A percentile compares a stretch with the other conserved stretches of the same genome.
These are phyloP conservation scores for Candida ulmi DNA, from an alignment of 805 yeast genomes.

Conservation along the genomic window DNA sequence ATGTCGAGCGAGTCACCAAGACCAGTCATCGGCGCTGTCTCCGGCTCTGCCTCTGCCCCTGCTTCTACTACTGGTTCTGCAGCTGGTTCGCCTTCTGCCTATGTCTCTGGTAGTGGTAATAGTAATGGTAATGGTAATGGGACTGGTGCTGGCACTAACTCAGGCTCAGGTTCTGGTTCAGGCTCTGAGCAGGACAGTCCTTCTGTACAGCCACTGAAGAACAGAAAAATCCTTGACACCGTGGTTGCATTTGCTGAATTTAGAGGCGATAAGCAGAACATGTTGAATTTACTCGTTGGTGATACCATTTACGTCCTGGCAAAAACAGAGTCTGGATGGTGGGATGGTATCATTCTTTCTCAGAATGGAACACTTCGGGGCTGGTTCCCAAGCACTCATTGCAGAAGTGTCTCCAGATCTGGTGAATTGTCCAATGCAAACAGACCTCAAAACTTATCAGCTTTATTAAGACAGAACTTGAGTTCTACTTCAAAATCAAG, in stretches of 20 bases:
- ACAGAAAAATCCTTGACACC: conserved; percentile 40
- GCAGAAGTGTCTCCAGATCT: conserved; percentile 25
- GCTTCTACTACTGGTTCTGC: too few relatives aligned
- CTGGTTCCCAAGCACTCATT: conserved; percentile 77
- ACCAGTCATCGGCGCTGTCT: too few relatives aligned
- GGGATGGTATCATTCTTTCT: conserved; percentile 64
- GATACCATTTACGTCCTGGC: conserved; percentile 67
- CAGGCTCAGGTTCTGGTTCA: too few relatives aligned
- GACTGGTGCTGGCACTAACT: too few relatives aligned
- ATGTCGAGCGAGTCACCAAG: too few relatives aligned
- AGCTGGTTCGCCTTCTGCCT: too few relatives aligned
- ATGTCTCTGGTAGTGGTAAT: too few relatives aligned
- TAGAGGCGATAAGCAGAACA: conserved; percentile 45
- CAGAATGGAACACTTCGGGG: conserved; percentile 46
- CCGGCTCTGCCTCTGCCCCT: too few relatives aligned
- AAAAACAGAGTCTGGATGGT: conserved; percentile 70
- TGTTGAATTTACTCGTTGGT: conserved; percentile 52
- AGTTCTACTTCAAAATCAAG: conserved; percentile 27
- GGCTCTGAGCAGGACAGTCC: too few relatives aligned
- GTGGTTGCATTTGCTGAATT: conserved; percentile 55
- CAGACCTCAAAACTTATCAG: conserved; percentile 13
- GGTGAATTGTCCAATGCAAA: conserved; percentile 2
- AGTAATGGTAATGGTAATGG: too few relatives aligned
- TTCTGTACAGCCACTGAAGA: background rate
- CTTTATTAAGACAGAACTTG: conserved; percentile 20